Evolutionary conservation across 2,329 filamentous ascomycete species (phyloP), one percentile per base, ranked within the genome.

Genomic region (Aspergillus cejpii): DNA sequence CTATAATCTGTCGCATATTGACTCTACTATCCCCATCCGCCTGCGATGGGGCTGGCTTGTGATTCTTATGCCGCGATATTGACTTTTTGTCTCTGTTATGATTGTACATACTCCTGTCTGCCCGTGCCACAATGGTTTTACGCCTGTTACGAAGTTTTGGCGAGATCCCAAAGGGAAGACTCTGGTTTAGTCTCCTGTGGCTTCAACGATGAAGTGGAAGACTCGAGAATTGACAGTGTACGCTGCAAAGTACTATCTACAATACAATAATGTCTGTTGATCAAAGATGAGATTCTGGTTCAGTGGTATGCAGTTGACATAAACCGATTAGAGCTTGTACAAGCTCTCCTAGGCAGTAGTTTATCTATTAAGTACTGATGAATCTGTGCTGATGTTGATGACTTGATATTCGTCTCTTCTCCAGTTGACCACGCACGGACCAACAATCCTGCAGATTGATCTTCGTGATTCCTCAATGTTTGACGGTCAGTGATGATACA

Each of bases 31-130:
- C 19, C 29, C 29, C 37, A 15, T 8, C 34, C 20, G 29, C 14
- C 17, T 39, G n/a, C 14, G 23, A 39, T 21, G 15, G 20, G 39
- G 36, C 34, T 34, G 28, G 34, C 39, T 28, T 40, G 34, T 31
- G 31, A 21, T 38, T 27, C 19, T 29, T 37, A 11, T 47, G 44
- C 48, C 31, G 15, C 31, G 34, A 42, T 44, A 24, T 34, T 41
- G 17, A 17, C 20, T 21, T 12, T 36, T 47, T 29, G 20, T 15
- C 21, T 42, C 26, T 44, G 20, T 34, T 10, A 20, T 15, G 31
- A 34, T 20, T 34, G 31, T 34, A 34, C 31, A 34, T 34, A 15
- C 31, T 6, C 11, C 11, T 10, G 26, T 28, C 26, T 3, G 7
- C 26, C 26, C 23, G 23, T 24, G 23, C 23, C 23, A 5, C 23